phyloP scores from a whole-genome alignment of 148 eudicot genomes.

The Cornus controversa region DNA sequence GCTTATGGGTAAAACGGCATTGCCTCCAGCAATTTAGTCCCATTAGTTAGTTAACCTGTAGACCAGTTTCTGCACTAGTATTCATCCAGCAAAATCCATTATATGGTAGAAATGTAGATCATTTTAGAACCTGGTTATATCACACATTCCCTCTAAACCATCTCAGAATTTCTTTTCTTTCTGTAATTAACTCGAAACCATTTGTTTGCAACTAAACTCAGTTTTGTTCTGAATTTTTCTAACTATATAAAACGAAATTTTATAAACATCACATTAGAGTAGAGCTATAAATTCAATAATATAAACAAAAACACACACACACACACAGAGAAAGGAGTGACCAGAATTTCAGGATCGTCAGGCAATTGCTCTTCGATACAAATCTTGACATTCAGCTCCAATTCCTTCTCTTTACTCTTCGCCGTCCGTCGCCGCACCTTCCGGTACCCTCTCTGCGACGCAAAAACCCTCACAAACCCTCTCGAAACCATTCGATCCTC shows the following conservation, averaged over 20 bases:
- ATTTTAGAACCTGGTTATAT: too few relatives aligned
- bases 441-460: constrained; percentile 65
- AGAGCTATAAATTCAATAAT: neutral
- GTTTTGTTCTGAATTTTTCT: too few relatives aligned
- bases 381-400: constrained; percentile 71
- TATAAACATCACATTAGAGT: neutral
- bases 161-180: too few relatives aligned
- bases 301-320: neutral
- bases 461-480: constrained; percentile 33
- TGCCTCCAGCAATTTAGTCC: neutral
- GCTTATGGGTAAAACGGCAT: neutral
- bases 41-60: neutral
- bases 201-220: too few relatives aligned
- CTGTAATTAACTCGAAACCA: too few relatives aligned
- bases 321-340: constrained; percentile 10
- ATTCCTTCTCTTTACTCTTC: constrained; percentile 51
- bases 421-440: constrained; percentile 34
- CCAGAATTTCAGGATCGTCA: constrained; percentile 78
- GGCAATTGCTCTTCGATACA: constrained; percentile 86
- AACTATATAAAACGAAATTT: neutral
- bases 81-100: too few relatives aligned
- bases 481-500: constrained; percentile 13
- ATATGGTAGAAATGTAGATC: too few relatives aligned
- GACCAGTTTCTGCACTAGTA: too few relatives aligned
- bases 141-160: too few relatives aligned